A percentile compares a stretch with the other conserved stretches of the same genome.
Evolutionary conservation across 805 yeast species (phyloP).

Genomic region (Starmera quercuum): DNA sequence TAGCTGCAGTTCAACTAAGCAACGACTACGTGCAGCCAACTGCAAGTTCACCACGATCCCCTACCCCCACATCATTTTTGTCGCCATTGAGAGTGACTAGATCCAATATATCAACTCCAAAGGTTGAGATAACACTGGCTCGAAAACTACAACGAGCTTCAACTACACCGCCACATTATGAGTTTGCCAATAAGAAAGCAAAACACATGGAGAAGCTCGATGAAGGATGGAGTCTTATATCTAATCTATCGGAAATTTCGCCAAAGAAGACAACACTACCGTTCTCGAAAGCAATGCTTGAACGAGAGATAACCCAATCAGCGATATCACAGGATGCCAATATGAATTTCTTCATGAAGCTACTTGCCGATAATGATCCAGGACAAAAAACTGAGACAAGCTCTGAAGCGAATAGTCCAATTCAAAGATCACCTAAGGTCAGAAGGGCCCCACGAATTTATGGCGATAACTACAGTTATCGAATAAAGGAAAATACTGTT

Average conservation of each 20-base stretch:
- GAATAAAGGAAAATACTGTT: constrained; percentile 6
- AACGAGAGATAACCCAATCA: too few species aligned
- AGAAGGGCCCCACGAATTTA: constrained; percentile 16
- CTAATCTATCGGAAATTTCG: constrained; percentile 1
- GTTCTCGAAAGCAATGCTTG: too few species aligned
- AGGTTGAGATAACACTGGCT: not conserved
- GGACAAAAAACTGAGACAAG: too few species aligned
- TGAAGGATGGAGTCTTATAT: constrained; percentile 5
- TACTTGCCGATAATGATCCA: too few species aligned
- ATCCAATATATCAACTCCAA: not conserved
- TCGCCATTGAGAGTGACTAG: not conserved
- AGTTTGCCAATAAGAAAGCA: not conserved
- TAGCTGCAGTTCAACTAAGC: too few species aligned
- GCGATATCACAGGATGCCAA: too few species aligned
- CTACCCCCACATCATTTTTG: not conserved
- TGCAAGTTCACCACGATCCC: not conserved
- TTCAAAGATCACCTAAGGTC: constrained; percentile 4
- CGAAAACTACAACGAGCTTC: not conserved
- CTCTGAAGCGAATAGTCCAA: too few species aligned
- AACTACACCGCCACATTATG: not conserved
- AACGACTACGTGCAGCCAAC: too few species aligned
- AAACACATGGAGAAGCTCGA: not conserved
- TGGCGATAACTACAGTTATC: constrained; percentile 22
- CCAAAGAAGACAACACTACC: constrained; percentile 3
- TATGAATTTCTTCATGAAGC: too few species aligned